phyloP scores from a whole-genome alignment of 345 rosid species.

The Carallia brachiata region DNA sequence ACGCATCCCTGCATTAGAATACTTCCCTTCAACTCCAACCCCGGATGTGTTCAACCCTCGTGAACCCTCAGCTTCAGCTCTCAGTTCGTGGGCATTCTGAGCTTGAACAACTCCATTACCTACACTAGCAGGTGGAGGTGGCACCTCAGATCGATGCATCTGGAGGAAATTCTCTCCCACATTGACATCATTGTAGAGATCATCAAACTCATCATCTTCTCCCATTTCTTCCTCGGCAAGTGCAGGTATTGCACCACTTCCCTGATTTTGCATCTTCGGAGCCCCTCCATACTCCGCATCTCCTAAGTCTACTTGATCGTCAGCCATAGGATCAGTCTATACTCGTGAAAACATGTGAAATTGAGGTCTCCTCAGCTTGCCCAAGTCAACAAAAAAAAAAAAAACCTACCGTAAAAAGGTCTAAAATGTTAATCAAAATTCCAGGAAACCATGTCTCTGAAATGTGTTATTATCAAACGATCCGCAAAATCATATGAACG shows the following conservation, averaged over 20 bases:
- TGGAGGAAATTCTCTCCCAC: constrained; percentile 75
- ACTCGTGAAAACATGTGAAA: constrained; percentile 32
- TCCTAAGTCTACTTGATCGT: constrained; percentile 47
- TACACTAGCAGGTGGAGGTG: constrained; percentile 31
- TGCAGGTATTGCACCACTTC: constrained; percentile 79
- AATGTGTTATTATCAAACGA: not conserved
- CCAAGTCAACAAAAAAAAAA: not conserved
- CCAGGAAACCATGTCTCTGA: no score
- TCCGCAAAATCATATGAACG: not conserved
- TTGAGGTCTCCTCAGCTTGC: constrained; percentile 11
- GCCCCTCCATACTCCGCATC: constrained; percentile 55
- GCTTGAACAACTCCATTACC: constrained; percentile 41
- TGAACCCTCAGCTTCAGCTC: constrained; percentile 35
- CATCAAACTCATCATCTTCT: constrained; percentile 85
- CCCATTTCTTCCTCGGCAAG: constrained; percentile 74
- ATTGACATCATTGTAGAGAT: constrained; percentile 83
- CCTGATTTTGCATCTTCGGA: constrained; percentile 60
- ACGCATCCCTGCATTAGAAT: constrained; percentile 33
- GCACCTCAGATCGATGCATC: constrained; percentile 51
- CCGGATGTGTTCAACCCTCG: constrained; percentile 40
- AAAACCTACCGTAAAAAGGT: no score
- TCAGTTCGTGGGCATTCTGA: constrained; percentile 38
- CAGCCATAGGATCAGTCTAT: constrained; percentile 50
- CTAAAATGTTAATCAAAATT: no score
- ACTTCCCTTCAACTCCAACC: constrained; percentile 46